Evolutionary conservation across 208 protist genomes (phyloP), one percentile per base, ranked within the genome.

Genomic region (Leishmania arabica): DNA sequence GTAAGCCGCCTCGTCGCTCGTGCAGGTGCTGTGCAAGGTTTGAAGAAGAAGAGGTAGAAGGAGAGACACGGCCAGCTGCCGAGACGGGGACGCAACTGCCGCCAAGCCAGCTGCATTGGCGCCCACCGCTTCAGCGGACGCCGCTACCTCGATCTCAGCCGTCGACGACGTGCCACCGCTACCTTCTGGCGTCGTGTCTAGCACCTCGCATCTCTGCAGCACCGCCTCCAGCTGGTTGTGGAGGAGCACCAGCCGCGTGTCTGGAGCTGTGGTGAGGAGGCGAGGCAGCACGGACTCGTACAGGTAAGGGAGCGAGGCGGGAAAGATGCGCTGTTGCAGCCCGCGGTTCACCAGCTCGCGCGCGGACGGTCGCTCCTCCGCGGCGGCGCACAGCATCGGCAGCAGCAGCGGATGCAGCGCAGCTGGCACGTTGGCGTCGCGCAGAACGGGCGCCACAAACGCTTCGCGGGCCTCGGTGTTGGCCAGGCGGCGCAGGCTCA

Each of bases 1-100:
- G 70, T 85, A 90, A n/a, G 79, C 84, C 34, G 86, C 85, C 47
- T 95, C 91, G 70, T 90, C 84, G 40, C 66, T 77, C 7, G 78
- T 79, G 75, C 85, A 11, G 78, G 64, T 40, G 82, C 71, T 69
- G 77, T 88, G 83, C 37, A 89, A 47, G 0, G 93, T 90, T 66
- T 92, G 88, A 6, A 92, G 77, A 40, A 94, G 64, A 27, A 92
- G 75, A 5, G 93, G 93, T 45, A 92, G 65, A 11, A 95, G 79
- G n/a, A 94, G 34, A 24, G 71, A 60, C 21, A 87, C 81, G 15
- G 84, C 85, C 53, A 34, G 72, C 13, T 64, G 80, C 3, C 69
- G 42, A 21, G 75, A 77, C 1, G 27, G 3, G 40, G 42, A 62
- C 7, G 21, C 51, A n/a, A 4, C 37, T 13, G 2, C 51, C 24